phyloP scores from a whole-genome alignment of 306 rosid genomes.

The Ziziphus jujuba region DNA sequence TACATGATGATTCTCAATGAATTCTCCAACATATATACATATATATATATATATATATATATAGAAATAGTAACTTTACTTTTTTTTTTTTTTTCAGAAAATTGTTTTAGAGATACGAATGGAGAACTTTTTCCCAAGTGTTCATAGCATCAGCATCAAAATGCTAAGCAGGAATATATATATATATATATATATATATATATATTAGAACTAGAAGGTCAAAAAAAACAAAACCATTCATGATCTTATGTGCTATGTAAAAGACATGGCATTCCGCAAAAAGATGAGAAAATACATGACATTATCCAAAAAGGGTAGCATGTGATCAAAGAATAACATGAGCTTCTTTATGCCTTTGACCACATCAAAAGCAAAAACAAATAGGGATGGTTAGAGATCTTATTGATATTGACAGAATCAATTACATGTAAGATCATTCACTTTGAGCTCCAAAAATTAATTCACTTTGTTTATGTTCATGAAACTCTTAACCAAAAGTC shows the following conservation, averaged over 20 bases:
- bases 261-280: not conserved
- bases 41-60: too few species aligned
- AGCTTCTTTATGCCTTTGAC: constrained; percentile 11
- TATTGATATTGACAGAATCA: constrained; percentile 1
- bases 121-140: too few species aligned
- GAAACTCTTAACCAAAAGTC: not conserved
- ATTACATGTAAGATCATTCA: not conserved
- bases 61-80: too few species aligned
- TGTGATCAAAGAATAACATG: constrained; percentile 9
- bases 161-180: not conserved
- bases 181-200: too few species aligned
- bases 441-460: constrained; percentile 1
- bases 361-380: constrained; percentile 9
- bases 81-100: too few species aligned
- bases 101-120: too few species aligned
- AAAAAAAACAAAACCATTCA: not conserved
- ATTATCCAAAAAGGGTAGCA: not conserved
- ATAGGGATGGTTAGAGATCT: not conserved
- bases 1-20: too few species aligned
- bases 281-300: constrained; percentile 2
- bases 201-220: too few species aligned
- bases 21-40: too few species aligned
- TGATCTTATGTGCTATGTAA: not conserved
- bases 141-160: not conserved
- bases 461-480: not conserved